phyloP scores from a whole-genome alignment of 2,329 filamentous ascomycete species.

The Penicillium brevicompactum region DNA sequence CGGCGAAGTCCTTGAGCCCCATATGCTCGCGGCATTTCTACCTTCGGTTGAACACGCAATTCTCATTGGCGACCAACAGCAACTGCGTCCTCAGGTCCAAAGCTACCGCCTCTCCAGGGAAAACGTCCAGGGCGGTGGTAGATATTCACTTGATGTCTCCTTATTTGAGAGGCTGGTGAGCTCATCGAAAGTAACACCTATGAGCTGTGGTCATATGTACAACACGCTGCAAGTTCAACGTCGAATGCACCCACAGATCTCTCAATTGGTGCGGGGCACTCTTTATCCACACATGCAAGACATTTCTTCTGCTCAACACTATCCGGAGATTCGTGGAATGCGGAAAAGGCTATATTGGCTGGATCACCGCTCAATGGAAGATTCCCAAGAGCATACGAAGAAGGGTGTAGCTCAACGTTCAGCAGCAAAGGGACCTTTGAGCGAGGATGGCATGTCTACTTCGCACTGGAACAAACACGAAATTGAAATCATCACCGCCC shows the following conservation, averaged over 20 bases:
- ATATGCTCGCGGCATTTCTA: conserved; percentile 44
- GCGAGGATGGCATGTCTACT: conserved; percentile 29
- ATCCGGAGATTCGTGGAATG: conserved; percentile 53
- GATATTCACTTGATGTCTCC: conserved; percentile 52
- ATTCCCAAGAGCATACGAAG: conserved; percentile 8
- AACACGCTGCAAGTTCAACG: conserved; percentile 59
- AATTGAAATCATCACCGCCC: conserved; percentile 61
- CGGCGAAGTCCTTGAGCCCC: conserved; percentile 46
- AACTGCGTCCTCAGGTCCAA: conserved; percentile 45
- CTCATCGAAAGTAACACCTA: conserved; percentile 13
- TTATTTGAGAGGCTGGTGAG: conserved; percentile 56
- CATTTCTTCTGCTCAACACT: conserved; percentile 35
- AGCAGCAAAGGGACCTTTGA: background rate
- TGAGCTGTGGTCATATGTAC: conserved; percentile 35
- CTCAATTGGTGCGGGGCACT: conserved; percentile 58
- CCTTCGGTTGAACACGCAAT: conserved; percentile 47
- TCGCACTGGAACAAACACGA: conserved; percentile 59
- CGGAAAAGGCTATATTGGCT: conserved; percentile 55
- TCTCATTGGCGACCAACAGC: conserved; percentile 48
- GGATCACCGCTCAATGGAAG: conserved; percentile 50
- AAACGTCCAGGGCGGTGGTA: conserved; percentile 31
- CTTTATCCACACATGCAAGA: conserved; percentile 60
- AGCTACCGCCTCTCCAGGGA: conserved; percentile 40
- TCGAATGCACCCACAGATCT: conserved; percentile 67
- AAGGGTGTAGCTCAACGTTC: too few species aligned